Evolutionary conservation across 2,329 filamentous ascomycete genomes (phyloP), one percentile per base, ranked within the genome.

Genomic region (Aspergillus sp.): DNA sequence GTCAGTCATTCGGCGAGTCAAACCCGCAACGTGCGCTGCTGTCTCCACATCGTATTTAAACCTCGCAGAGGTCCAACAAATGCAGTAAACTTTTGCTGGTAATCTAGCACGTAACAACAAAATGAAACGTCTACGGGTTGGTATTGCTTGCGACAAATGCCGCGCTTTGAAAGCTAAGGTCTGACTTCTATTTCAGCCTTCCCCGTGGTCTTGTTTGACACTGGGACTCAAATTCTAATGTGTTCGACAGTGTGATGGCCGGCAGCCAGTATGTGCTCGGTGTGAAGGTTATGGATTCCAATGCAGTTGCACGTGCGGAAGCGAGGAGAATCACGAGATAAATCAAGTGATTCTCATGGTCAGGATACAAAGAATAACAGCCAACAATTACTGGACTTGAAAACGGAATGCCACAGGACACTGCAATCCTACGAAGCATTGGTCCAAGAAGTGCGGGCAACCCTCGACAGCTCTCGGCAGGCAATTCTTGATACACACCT

Each of bases 281-380:
- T 62, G 61, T 45, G 49, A 52, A 30, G 60, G 60, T 29, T 64
- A 62, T 43, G 57, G 57, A 2, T 61, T 60, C 46, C 34, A 41
- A 10, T 63, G 60, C 48, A 48, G 30, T 36, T 64, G 60, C 48
- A 50, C 2, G 42, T 47, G 6, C 46, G 47, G 49, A 54, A 46
- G 45, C 50, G 8, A 32, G 30, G 30, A 32, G 30, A 32, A 9
- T 32, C 30, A 32, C 8, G 8, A 9, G 30, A 32, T 32, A 32
- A 32, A 32, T 6, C 6, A 32, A 32, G 30, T 5, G 8, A 32
- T 32, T 32, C 6, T 9, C 8, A 9, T 32, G 30, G 3, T 32
- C 30, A 32, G 30, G 30, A 32, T 32, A 32, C 30, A 32, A 32
- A 32, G 30, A 32, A 9, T 9, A 32, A 32, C 30, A 9, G 30